Conservation (phyloP, 73 alveolate genomes). For the Blepharisma stoltei region DNA sequence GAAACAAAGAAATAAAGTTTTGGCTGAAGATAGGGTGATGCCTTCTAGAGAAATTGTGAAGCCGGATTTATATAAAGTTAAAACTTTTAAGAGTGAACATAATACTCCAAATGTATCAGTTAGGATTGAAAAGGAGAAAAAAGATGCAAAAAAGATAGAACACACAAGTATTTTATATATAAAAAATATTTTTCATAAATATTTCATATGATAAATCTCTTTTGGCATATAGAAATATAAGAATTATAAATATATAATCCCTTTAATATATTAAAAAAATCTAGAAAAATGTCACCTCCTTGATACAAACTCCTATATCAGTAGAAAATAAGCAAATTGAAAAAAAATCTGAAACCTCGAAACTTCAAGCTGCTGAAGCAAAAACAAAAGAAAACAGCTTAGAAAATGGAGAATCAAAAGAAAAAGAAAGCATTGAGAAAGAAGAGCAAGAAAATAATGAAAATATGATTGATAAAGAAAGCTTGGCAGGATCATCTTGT, state of each 20-base stretch:
- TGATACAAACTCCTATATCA: too few species aligned
- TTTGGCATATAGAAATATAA: background rate
- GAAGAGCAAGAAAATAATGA: background rate
- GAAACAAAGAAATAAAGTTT: conserved; percentile 33
- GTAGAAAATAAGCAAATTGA: too few species aligned
- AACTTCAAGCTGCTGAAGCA: background rate
- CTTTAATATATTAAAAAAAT: too few species aligned
- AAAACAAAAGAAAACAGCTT: too few species aligned
- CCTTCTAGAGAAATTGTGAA: conserved; percentile 33
- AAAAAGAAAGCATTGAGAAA: conserved; percentile 7
- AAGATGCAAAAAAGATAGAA: background rate
- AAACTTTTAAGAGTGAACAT: conserved; percentile 14
- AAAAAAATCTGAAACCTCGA: background rate
- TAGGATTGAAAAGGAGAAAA: conserved; percentile 12
- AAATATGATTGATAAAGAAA: background rate
- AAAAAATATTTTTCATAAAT: too few species aligned
- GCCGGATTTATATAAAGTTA: conserved; percentile 16
- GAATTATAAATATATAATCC: too few species aligned
- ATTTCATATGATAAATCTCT: background rate
- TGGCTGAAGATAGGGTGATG: conserved; percentile 37
- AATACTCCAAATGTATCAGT: conserved; percentile 14
- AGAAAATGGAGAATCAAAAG: background rate
- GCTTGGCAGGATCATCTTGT: background rate
- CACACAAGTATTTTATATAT: too few species aligned
- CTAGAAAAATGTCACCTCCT: too few species aligned